A percentile compares a stretch with the other conserved stretches of the same genome.
phyloP scores from a whole-genome alignment of 345 rosid species.

The Citrus cavaleriei region DNA sequence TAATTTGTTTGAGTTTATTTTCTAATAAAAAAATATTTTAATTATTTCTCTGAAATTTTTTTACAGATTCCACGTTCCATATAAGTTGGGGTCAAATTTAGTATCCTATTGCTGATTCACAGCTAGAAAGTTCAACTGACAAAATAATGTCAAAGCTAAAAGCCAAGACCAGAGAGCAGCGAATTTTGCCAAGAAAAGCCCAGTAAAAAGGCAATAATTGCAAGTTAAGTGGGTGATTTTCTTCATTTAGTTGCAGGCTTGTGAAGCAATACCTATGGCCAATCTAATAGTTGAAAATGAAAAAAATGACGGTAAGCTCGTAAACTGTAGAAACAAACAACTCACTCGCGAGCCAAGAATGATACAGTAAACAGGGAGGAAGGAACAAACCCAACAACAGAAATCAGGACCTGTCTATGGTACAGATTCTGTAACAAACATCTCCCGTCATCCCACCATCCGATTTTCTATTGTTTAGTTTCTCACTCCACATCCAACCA shows the following conservation, averaged over 20 bases:
- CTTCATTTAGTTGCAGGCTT: neutral
- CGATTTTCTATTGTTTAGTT: no score
- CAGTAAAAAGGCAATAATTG: neutral
- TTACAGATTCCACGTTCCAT: no score
- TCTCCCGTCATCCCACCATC: no score
- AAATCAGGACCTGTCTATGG: neutral
- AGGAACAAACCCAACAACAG: slow-evolving; percentile 3
- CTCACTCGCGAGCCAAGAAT: neutral
- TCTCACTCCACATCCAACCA: no score
- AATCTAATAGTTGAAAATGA: neutral
- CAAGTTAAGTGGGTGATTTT: neutral
- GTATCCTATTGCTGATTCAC: no score
- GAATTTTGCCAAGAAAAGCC: neutral
- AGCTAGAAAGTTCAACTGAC: neutral
- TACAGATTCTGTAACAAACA: no score
- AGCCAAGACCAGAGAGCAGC: neutral
- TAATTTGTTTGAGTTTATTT: no score
- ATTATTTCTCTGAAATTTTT: no score
- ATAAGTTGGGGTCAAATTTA: no score
- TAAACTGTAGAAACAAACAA: neutral
- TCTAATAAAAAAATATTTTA: no score
- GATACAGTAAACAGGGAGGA: slow-evolving; percentile 8
- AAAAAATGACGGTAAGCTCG: neutral
- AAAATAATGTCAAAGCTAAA: neutral
- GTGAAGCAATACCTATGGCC: neutral